Evolutionary conservation across 495 filamentous ascomycete species (phyloP).

Genomic region (Letharia columbiana): DNA sequence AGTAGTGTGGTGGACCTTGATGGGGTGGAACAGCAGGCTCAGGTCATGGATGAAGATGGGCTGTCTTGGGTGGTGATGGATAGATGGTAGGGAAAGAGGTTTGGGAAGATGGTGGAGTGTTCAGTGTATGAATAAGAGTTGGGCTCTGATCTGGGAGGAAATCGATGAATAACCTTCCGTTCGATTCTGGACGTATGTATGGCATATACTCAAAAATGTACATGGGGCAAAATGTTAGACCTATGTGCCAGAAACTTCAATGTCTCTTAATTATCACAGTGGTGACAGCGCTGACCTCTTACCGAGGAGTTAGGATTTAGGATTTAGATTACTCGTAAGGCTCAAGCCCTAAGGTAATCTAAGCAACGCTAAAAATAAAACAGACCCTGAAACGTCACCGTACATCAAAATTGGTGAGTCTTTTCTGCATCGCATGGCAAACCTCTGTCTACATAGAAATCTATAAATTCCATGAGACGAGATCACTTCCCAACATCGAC

Average conservation of each 20-base stretch:
- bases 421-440: not conserved
- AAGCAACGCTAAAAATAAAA: no score
- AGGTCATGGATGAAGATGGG: conserved; percentile 38
- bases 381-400: not conserved
- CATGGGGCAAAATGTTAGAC: no score
- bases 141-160: not conserved
- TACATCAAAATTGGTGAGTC: not conserved
- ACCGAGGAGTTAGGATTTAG: no score
- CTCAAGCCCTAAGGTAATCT: no score
- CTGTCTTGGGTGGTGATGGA: conserved; percentile 35
- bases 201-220: no score
- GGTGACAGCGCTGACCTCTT: no score
- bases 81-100: conserved; percentile 15
- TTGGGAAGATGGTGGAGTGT: not conserved
- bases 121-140: not conserved
- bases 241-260: no score
- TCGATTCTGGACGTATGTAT: not conserved
- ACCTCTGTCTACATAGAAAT: not conserved
- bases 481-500: not conserved
- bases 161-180: not conserved
- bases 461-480: not conserved
- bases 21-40: conserved; percentile 41
- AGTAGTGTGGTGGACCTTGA: conserved; percentile 35
- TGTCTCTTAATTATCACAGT: no score
- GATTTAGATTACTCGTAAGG: no score